Conservation (phyloP, 2,329 filamentous ascomycete genomes). For the Cladophialophora chaetospira region DNA sequence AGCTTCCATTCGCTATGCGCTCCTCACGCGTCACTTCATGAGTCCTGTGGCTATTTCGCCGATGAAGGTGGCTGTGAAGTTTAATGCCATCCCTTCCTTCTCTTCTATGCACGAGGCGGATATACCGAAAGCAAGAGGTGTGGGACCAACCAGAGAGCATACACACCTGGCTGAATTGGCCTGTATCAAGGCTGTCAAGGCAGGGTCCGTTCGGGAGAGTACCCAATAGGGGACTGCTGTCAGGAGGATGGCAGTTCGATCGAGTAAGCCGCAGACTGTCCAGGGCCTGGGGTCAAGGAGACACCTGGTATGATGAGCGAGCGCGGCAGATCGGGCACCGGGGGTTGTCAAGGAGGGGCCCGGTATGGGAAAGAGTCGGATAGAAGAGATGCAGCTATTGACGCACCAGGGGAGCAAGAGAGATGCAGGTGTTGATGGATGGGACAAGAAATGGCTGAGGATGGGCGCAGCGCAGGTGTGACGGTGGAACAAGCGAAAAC, state of each 20-base stretch:
- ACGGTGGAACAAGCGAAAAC: constrained; percentile 17
- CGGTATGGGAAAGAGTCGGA: constrained; percentile 13
- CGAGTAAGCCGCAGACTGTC: constrained; percentile 20
- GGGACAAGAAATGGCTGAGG: constrained; percentile 6
- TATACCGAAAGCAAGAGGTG: constrained; percentile 11
- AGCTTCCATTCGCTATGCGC: constrained; percentile 1
- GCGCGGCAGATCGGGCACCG: constrained; percentile 3
- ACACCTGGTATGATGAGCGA: constrained; percentile 2
- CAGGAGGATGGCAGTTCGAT: constrained; percentile 15
- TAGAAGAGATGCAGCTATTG: constrained; percentile 7
- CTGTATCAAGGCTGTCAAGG: constrained; percentile 13
- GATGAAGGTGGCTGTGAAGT: neutral
- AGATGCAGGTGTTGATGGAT: constrained; percentile 15
- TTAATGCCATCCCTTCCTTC: neutral
- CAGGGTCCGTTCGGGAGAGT: constrained; percentile 13
- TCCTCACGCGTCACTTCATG: neutral
- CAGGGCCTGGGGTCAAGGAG: constrained; percentile 2
- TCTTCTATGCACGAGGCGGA: neutral
- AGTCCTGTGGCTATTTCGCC: neutral
- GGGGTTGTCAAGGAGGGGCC: constrained; percentile 2
- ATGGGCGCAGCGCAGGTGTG: constrained; percentile 17
- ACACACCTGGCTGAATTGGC: constrained; percentile 5
- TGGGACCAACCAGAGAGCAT: constrained; percentile 19
- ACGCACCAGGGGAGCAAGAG: constrained; percentile 10
- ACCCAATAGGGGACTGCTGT: constrained; percentile 16